Conservation (phyloP, 148 eudicot species). For the Silene conica region DNA sequence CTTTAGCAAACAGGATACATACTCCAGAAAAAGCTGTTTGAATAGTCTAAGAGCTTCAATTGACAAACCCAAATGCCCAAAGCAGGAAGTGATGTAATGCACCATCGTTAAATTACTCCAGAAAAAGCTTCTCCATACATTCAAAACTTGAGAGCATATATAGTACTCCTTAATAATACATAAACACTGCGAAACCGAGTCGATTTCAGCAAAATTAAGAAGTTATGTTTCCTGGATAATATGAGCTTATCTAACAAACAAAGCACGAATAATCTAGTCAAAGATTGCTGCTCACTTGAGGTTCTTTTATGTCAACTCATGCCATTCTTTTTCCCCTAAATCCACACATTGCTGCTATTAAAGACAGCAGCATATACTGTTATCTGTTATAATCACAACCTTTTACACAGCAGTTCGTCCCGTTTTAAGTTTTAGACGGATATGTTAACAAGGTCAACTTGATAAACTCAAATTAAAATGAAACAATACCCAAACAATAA, state of each 20-base stretch:
- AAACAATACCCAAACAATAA: conserved; percentile 3
- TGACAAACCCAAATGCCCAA: neutral
- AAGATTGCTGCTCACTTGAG: conserved; percentile 11
- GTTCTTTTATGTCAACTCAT: conserved; percentile 8
- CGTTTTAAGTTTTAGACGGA: too few species aligned
- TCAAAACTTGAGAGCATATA: neutral
- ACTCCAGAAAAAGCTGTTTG: neutral
- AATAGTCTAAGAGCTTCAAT: neutral
- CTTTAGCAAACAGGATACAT: neutral
- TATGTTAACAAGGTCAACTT: neutral
- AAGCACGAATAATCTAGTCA: neutral
- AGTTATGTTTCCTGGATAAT: neutral
- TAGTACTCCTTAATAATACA: neutral
- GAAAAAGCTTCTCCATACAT: neutral
- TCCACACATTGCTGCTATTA: conserved; percentile 11
- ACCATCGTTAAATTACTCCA: neutral
- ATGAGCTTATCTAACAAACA: neutral
- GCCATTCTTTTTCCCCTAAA: neutral
- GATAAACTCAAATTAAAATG: neutral
- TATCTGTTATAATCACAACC: conserved; percentile 5
- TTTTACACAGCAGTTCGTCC: neutral
- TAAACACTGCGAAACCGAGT: neutral
- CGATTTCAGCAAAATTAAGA: neutral
- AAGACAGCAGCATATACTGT: neutral
- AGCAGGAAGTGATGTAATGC: neutral